Evolutionary conservation across 345 rosid species (phyloP).

Genomic region (Hypericum androsaemum): DNA sequence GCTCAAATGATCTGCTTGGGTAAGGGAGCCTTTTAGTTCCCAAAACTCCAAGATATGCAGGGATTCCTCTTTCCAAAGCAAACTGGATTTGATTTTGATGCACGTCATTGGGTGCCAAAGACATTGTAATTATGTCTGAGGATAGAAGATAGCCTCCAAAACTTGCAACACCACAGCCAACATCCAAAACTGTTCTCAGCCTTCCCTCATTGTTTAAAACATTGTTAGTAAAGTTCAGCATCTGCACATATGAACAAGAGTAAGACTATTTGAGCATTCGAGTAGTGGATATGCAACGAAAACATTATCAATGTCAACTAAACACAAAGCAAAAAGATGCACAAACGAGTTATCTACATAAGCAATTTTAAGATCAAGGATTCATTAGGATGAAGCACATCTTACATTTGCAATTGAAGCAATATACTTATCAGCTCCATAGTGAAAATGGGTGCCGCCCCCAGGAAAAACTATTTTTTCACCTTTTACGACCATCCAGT

Average conservation of each 20-base stretch:
- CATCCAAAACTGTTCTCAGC: constrained; percentile 85
- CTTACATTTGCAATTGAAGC: constrained; percentile 90
- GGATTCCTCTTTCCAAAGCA: constrained; percentile 97
- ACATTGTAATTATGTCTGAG: constrained; percentile 76
- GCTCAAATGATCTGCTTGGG: constrained; percentile 97
- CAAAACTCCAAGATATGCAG: constrained; percentile 93
- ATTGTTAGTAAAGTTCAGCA: constrained; percentile 76
- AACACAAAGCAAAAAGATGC: constrained; percentile 4
- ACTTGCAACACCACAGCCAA: constrained; percentile 98
- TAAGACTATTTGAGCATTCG: constrained; percentile 8
- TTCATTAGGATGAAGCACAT: not conserved
- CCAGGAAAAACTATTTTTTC: constrained; percentile 91
- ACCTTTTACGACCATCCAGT: constrained; percentile 99
- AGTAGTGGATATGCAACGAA: not conserved
- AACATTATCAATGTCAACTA: not conserved
- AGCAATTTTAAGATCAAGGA: not conserved
- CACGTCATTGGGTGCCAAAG: constrained; percentile 95
- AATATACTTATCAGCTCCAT: constrained; percentile 96
- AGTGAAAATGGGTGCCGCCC: constrained; percentile 98
- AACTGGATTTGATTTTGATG: constrained; percentile 99
- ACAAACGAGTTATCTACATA: not conserved
- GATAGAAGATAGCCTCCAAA: constrained; percentile 93
- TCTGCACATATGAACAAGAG: constrained; percentile 42
- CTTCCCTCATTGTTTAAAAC: constrained; percentile 68
- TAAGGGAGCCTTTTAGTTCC: constrained; percentile 96